A percentile compares a stretch with the other conserved stretches of the same genome.
These are phyloP conservation scores for Lotus japonicus DNA, from an alignment of 306 rosid species.

Conservation along the genomic window DNA sequence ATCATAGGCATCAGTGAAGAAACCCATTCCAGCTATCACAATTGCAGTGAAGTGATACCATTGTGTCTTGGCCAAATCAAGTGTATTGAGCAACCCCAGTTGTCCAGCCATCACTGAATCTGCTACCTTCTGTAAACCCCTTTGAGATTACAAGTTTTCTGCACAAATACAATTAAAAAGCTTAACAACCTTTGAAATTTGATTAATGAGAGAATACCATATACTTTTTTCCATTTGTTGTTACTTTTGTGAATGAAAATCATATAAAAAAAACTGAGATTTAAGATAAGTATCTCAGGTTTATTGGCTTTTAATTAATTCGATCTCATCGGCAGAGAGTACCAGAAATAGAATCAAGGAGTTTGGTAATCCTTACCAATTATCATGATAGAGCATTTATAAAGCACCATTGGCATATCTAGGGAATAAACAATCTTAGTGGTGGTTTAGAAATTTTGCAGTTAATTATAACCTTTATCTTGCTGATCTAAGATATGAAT, in stretches of 20 bases:
- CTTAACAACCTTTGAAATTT: background rate
- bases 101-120: background rate
- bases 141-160: background rate
- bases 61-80: constrained; percentile 67
- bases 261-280: background rate
- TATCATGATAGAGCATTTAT: background rate
- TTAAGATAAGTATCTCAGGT: background rate
- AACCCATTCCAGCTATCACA: constrained; percentile 86
- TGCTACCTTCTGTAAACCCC: background rate
- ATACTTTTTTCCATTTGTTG: background rate
- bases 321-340: background rate
- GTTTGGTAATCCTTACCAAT: background rate
- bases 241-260: background rate
- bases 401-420: background rate
- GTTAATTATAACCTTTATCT: too few relatives aligned
- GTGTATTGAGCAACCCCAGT: constrained; percentile 35
- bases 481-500: background rate
- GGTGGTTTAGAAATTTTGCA: too few relatives aligned
- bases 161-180: background rate
- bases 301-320: background rate
- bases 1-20: constrained; percentile 83
- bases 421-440: background rate
- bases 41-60: constrained; percentile 77
- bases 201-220: too few relatives aligned
- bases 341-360: background rate